Evolutionary conservation across 345 rosid genomes (phyloP).

Genomic region (Eucalyptus pauciflora): DNA sequence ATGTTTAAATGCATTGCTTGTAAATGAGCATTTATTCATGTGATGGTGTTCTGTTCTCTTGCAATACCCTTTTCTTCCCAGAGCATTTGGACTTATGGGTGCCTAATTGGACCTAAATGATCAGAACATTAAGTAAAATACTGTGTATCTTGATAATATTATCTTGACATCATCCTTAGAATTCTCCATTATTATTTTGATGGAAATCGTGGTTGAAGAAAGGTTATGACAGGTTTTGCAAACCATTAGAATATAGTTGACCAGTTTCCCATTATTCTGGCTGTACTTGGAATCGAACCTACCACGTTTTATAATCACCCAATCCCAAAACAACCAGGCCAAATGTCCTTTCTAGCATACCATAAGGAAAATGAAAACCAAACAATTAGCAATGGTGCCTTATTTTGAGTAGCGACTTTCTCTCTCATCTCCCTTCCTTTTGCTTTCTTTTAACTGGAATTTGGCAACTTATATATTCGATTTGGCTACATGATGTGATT

Average conservation of each 20-base stretch:
- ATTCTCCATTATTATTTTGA: neutral
- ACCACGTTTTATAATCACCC: neutral
- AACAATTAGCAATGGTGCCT: neutral
- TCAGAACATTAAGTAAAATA: neutral
- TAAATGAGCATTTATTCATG: neutral
- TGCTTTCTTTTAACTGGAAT: neutral
- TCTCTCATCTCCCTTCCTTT: neutral
- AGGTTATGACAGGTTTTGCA: neutral
- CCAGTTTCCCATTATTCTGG: neutral
- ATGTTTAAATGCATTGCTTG: neutral
- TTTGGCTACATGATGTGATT: neutral
- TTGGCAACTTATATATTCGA: neutral
- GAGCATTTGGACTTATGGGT: neutral
- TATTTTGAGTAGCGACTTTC: neutral
- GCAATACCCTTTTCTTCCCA: neutral
- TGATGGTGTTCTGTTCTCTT: neutral
- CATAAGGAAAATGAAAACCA: neutral
- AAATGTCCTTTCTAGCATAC: neutral
- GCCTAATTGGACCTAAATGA: neutral
- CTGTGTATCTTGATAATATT: neutral
- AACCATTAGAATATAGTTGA: neutral
- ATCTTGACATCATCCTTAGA: neutral
- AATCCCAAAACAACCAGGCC: neutral
- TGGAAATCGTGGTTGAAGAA: neutral
- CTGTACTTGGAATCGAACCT: neutral